phyloP scores from a whole-genome alignment of 2,329 filamentous ascomycete species.

The Colletotrichum plurivorum region DNA sequence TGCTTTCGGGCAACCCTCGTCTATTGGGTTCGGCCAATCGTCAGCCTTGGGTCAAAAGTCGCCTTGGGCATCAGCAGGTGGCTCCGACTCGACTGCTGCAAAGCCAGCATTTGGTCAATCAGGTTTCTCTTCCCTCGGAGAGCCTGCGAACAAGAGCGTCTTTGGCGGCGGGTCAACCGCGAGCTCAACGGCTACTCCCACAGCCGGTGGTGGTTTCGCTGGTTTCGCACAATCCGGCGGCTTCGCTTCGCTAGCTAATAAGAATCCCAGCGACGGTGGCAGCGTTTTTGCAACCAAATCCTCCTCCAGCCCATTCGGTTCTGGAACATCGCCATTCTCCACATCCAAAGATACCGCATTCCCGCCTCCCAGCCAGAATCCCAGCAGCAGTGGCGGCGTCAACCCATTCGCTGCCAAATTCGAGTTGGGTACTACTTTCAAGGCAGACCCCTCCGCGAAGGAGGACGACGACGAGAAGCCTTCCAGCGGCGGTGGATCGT shows the following conservation, averaged over 20 bases:
- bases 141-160: slow-evolving; percentile 52
- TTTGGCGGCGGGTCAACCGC: slow-evolving; percentile 52
- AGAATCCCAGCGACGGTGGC: slow-evolving; percentile 50
- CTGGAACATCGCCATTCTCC: slow-evolving; percentile 47
- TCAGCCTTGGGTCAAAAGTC: slow-evolving; percentile 65
- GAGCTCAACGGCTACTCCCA: slow-evolving; percentile 47
- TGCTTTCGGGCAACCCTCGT: slow-evolving; percentile 53
- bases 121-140: slow-evolving; percentile 60
- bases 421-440: slow-evolving; percentile 78
- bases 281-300: slow-evolving; percentile 59
- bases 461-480: slow-evolving; percentile 68
- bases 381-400: slow-evolving; percentile 57
- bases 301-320: slow-evolving; percentile 51
- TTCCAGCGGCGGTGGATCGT: slow-evolving; percentile 57
- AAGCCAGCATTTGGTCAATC: slow-evolving; percentile 69
- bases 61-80: slow-evolving; percentile 62
- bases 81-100: slow-evolving; percentile 51
- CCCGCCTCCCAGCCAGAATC: slow-evolving; percentile 54
- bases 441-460: slow-evolving; percentile 72
- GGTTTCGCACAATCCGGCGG: slow-evolving; percentile 68
- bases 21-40: slow-evolving; percentile 65
- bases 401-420: slow-evolving; percentile 63
- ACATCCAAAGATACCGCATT: slow-evolving; percentile 57
- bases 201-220: slow-evolving; percentile 63
- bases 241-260: slow-evolving; percentile 64